Evolutionary conservation across 768 basidiomycete species (phyloP).

Genomic region (Suillus americanus): DNA sequence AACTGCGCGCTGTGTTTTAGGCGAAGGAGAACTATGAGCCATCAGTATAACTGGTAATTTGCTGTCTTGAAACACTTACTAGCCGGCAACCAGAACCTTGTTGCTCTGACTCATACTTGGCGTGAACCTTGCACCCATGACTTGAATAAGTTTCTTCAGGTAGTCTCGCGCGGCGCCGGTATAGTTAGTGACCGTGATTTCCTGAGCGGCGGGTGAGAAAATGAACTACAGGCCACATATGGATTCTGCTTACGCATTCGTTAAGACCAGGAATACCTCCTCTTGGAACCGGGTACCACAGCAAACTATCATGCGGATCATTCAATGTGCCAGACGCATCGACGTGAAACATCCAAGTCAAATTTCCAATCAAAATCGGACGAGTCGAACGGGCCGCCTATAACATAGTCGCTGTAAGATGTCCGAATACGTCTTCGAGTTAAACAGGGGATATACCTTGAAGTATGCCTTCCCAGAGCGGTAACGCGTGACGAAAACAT

Average conservation of each 20-base stretch:
- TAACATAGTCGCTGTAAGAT: not conserved
- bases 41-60: not conserved
- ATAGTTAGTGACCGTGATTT: constrained; percentile 87
- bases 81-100: constrained; percentile 81
- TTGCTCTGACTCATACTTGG: constrained; percentile 78
- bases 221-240: not conserved
- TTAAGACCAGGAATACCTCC: constrained; percentile 58
- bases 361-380: constrained; percentile 56
- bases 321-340: constrained; percentile 60
- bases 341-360: constrained; percentile 83
- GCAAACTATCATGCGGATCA: constrained; percentile 68
- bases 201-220: constrained; percentile 36
- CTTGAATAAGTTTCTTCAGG: constrained; percentile 75
- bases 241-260: constrained; percentile 51
- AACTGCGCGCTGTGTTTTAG: constrained; percentile 71
- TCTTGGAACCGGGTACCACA: constrained; percentile 82
- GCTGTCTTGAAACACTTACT: constrained; percentile 46
- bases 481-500: constrained; percentile 72
- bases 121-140: constrained; percentile 80
- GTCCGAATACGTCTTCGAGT: not conserved
- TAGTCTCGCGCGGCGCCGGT: constrained; percentile 86
- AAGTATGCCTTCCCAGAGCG: constrained; percentile 70
- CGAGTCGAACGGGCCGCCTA: constrained; percentile 53
- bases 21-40: constrained; percentile 34
- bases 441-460: constrained; percentile 43